phyloP scores from a whole-genome alignment of 306 rosid species.

The Delonix regia region DNA sequence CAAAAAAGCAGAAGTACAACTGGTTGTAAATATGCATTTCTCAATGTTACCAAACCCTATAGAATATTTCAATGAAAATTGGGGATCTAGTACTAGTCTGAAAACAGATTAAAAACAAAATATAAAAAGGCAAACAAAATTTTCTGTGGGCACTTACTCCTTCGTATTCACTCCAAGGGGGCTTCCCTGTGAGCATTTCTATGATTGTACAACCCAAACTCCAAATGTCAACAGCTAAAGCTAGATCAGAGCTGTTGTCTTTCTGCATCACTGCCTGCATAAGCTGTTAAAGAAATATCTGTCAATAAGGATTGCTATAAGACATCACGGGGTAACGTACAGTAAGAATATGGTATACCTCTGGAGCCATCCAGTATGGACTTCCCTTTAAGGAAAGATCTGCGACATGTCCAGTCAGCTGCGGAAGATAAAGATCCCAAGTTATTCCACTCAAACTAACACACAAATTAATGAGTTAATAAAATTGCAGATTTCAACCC shows the following conservation, averaged over 20 bases:
- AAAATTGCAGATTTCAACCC: conserved; percentile 18
- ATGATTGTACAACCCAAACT: conserved; percentile 96
- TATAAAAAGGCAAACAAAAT: conserved; percentile 4
- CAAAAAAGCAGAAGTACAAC: background rate
- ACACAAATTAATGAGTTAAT: background rate
- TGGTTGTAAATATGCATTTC: conserved; percentile 1
- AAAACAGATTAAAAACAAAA: background rate
- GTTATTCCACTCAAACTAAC: background rate
- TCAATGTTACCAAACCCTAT: background rate
- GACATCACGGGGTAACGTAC: conserved; percentile 9
- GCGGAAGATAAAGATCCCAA: conserved; percentile 44
- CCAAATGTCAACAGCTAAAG: conserved; percentile 94
- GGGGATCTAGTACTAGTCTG: background rate
- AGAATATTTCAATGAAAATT: background rate
- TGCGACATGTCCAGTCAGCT: conserved; percentile 83
- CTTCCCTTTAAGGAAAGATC: conserved; percentile 95
- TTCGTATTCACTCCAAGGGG: conserved; percentile 98
- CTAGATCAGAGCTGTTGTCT: conserved; percentile 81
- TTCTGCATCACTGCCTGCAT: conserved; percentile 78
- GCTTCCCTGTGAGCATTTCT: conserved; percentile 94
- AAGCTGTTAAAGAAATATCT: conserved; percentile 58
- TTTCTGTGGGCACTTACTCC: conserved; percentile 62
- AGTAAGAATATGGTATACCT: conserved; percentile 59
- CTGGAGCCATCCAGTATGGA: conserved; percentile 99
- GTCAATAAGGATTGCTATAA: conserved; percentile 25